Conservation (phyloP, 257 asterid genomes). For the Mitragyna speciosa region DNA sequence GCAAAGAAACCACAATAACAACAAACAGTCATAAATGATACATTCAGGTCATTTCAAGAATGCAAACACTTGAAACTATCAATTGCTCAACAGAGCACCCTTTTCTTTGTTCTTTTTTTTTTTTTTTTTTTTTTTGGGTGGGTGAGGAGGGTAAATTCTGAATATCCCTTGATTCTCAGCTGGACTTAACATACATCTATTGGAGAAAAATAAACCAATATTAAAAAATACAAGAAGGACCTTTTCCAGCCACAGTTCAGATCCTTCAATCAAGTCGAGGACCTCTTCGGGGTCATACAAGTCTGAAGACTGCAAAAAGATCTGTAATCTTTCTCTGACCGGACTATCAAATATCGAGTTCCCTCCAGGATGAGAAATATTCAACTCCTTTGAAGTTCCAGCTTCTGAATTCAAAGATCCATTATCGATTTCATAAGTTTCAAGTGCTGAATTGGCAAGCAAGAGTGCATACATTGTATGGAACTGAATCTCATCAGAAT, state of each 20-base stretch:
- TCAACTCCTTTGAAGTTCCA: conserved; percentile 33
- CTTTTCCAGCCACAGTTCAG: conserved; percentile 97
- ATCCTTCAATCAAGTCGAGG: conserved; percentile 82
- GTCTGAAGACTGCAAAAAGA: conserved; percentile 82
- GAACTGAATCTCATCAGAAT: conserved; percentile 66
- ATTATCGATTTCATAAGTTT: conserved; percentile 50
- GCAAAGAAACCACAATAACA: conserved; percentile 30
- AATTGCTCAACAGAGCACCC: neutral
- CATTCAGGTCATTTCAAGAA: neutral
- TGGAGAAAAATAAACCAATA: neutral
- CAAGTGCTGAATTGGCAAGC: conserved; percentile 89
- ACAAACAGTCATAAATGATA: neutral
- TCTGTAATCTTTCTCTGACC: conserved; percentile 82
- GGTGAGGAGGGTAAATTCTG: too few relatives aligned
- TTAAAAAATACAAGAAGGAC: conserved; percentile 24
- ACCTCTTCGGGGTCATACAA: conserved; percentile 84
- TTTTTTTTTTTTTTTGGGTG: too few relatives aligned
- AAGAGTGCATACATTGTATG: conserved; percentile 84
- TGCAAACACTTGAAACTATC: neutral
- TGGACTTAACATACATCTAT: neutral
- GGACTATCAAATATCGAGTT: conserved; percentile 67
- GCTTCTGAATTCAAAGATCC: conserved; percentile 38
- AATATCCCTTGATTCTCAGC: neutral
- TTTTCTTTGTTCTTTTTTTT: too few relatives aligned
- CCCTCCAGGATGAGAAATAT: conserved; percentile 34